Evolutionary conservation across 2,329 filamentous ascomycete species (phyloP).

Genomic region (Tetracladium maxilliforme): DNA sequence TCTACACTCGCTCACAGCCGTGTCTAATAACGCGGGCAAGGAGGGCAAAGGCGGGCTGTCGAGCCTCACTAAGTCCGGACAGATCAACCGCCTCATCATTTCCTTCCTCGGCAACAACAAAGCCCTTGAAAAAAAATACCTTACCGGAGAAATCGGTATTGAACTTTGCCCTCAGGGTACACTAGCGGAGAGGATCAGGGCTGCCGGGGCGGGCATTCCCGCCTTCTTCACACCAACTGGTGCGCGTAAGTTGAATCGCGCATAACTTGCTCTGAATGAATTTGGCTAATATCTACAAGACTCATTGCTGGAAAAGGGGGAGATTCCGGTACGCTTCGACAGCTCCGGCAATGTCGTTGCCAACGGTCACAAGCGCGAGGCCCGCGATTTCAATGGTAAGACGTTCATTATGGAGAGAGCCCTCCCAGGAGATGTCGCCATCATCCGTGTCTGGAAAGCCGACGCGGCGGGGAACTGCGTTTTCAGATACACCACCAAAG

Average conservation of each 20-base stretch:
- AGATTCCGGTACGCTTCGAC: constrained; percentile 74
- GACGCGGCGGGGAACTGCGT: constrained; percentile 85
- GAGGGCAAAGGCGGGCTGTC: constrained; percentile 68
- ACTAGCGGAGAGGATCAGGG: constrained; percentile 73
- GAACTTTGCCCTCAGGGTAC: constrained; percentile 90
- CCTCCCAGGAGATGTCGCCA: constrained; percentile 82
- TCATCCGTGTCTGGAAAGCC: constrained; percentile 87
- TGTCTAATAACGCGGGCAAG: constrained; percentile 89
- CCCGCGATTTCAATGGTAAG: constrained; percentile 85
- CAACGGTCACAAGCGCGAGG: constrained; percentile 70
- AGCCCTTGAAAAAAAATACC: constrained; percentile 80
- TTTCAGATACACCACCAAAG: constrained; percentile 76
- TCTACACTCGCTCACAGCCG: constrained; percentile 70
- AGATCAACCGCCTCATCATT: constrained; percentile 85
- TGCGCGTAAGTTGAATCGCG: too few relatives aligned
- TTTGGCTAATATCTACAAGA: too few relatives aligned
- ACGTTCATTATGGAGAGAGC: constrained; percentile 79
- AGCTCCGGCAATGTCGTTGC: constrained; percentile 58
- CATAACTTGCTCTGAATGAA: too few relatives aligned
- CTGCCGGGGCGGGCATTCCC: constrained; percentile 78
- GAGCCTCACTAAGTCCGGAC: constrained; percentile 64
- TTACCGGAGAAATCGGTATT: constrained; percentile 74
- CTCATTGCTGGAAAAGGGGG: constrained; percentile 71
- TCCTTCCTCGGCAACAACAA: constrained; percentile 95
- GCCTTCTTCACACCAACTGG: constrained; percentile 89